phyloP scores from a whole-genome alignment of 2,329 filamentous ascomycete genomes.

The Thelonectria blattea region DNA sequence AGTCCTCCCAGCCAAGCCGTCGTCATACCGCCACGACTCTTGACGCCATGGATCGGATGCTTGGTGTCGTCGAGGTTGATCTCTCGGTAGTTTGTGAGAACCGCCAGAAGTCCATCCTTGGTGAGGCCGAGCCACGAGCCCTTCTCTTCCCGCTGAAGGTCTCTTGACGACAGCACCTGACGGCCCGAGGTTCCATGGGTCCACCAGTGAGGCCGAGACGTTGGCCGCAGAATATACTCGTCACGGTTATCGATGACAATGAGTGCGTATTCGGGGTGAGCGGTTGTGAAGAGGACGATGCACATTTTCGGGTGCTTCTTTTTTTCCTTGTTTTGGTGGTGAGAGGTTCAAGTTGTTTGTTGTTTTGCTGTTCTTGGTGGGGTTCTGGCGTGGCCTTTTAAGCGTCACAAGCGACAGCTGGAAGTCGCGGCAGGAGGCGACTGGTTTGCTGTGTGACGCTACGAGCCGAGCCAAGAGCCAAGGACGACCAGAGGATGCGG shows the following conservation, averaged over 20 bases:
- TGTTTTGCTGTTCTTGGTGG: conserved; percentile 19
- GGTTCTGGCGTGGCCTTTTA: conserved; percentile 24
- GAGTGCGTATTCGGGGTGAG: conserved; percentile 76
- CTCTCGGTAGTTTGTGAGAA: conserved; percentile 72
- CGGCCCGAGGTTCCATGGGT: conserved; percentile 50
- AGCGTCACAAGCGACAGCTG: conserved; percentile 21
- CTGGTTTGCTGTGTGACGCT: conserved; percentile 5
- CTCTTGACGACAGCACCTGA: conserved; percentile 63
- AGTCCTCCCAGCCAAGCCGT: conserved; percentile 64
- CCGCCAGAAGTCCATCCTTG: conserved; percentile 63
- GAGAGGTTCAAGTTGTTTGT: conserved; percentile 11
- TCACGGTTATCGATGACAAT: conserved; percentile 82
- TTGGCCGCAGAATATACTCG: conserved; percentile 71
- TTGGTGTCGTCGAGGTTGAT: conserved; percentile 53
- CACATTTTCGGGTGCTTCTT: conserved; percentile 61
- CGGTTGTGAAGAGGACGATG: conserved; percentile 76
- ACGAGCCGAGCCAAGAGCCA: conserved; percentile 9
- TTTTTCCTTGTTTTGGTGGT: conserved; percentile 11
- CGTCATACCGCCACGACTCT: conserved; percentile 68
- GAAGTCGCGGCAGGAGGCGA: background rate
- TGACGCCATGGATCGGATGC: conserved; percentile 59
- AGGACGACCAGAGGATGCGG: conserved; percentile 6
- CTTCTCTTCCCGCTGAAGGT: conserved; percentile 65
- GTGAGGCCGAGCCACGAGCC: conserved; percentile 73
- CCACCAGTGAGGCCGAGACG: conserved; percentile 70